Conservation (phyloP, 768 basidiomycete species). For the Lactarius sanguifluus region DNA sequence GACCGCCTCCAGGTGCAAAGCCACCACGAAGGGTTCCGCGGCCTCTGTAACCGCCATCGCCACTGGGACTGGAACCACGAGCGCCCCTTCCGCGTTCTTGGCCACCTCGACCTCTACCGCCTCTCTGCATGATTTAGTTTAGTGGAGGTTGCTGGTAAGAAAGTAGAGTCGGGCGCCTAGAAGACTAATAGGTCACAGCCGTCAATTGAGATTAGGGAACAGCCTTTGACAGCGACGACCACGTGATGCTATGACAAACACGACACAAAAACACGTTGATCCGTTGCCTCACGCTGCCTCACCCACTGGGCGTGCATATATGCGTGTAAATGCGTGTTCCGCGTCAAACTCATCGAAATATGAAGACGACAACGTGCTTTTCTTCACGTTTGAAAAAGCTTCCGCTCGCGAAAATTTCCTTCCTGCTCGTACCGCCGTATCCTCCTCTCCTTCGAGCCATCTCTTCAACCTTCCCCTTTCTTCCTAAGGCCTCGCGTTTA, state of each 20-base stretch:
- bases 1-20: constrained; percentile 35
- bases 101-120: constrained; percentile 32
- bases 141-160: neutral
- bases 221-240: no score
- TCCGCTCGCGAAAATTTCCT: neutral
- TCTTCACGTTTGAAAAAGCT: neutral
- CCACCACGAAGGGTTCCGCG: constrained; percentile 28
- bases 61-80: constrained; percentile 23
- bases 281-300: neutral
- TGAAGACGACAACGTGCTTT: constrained; percentile 8
- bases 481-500: constrained; percentile 13
- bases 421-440: neutral
- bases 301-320: constrained; percentile 1
- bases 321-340: constrained; percentile 3
- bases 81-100: constrained; percentile 29
- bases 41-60: constrained; percentile 33
- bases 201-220: neutral
- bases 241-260: no score
- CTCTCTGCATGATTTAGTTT: constrained; percentile 29
- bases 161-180: neutral
- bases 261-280: neutral
- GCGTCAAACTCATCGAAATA: neutral
- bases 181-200: neutral
- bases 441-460: neutral
- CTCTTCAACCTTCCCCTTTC: neutral